A percentile compares a stretch with the other conserved stretches of the same genome.
These are phyloP conservation scores for Achaetomium macrosporum DNA, from an alignment of 2,329 filamentous ascomycete species.

Conservation along the genomic window DNA sequence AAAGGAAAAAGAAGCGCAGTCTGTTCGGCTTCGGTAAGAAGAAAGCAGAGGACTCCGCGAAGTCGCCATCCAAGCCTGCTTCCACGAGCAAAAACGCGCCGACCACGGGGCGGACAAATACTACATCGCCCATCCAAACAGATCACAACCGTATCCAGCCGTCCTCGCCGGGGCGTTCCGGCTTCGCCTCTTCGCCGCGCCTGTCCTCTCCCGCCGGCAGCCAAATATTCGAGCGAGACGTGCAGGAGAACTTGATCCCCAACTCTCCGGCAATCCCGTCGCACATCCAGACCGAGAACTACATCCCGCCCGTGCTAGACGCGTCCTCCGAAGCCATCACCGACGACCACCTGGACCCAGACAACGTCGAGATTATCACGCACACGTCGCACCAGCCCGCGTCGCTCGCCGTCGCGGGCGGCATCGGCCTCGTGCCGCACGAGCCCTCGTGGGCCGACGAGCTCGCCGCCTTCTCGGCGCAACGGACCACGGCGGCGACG, in stretches of 20 bases:
- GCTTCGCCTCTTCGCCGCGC: slow-evolving; percentile 8
- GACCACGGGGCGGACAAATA: slow-evolving; percentile 27
- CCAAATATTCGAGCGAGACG: slow-evolving; percentile 89
- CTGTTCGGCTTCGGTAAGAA: slow-evolving; percentile 60
- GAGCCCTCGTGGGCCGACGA: slow-evolving; percentile 53
- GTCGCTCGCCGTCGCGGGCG: slow-evolving; percentile 57
- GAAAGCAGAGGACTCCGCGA: slow-evolving; percentile 41
- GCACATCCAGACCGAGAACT: slow-evolving; percentile 90
- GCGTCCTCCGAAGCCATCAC: slow-evolving; percentile 91
- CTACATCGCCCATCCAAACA: slow-evolving; percentile 30
- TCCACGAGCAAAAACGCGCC: neutral
- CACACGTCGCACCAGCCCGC: slow-evolving; percentile 80
- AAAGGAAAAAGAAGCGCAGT: slow-evolving; percentile 47
- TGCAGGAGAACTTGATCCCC: slow-evolving; percentile 74
- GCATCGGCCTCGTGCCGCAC: slow-evolving; percentile 30
- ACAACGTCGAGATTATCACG: slow-evolving; percentile 88
- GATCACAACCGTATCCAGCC: slow-evolving; percentile 39
- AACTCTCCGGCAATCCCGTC: slow-evolving; percentile 82
- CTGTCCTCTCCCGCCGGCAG: slow-evolving; percentile 71
- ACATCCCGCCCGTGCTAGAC: slow-evolving; percentile 86
- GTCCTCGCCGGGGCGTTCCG: slow-evolving; percentile 58
- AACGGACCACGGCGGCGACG: slow-evolving; percentile 24
- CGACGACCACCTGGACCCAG: slow-evolving; percentile 74
- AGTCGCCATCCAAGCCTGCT: slow-evolving; percentile 28
- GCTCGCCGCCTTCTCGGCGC: slow-evolving; percentile 47